Evolutionary conservation across 345 rosid species (phyloP).

Genomic region (Punica granatum): DNA sequence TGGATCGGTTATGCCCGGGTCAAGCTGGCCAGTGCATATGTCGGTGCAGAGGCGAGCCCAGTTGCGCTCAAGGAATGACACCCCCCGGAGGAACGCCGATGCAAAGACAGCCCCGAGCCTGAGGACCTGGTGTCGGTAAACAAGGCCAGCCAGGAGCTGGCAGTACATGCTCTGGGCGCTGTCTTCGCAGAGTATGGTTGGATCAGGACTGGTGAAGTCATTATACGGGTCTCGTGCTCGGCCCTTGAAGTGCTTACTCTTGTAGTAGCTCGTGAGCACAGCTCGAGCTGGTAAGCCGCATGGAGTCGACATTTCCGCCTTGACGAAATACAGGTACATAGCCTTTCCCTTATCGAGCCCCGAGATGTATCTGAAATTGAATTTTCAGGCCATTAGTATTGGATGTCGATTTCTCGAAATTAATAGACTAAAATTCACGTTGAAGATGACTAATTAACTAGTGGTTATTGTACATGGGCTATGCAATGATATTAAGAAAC

Average conservation of each 20-base stretch:
- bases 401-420: too few relatives aligned
- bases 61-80: conserved; percentile 52
- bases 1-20: conserved; percentile 34
- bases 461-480: not conserved
- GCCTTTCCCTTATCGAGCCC: conserved; percentile 69
- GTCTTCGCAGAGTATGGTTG: conserved; percentile 49
- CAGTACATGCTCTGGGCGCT: conserved; percentile 69
- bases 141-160: conserved; percentile 53
- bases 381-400: not conserved
- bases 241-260: conserved; percentile 56
- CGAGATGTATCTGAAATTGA: conserved; percentile 30
- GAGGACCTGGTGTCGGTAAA: conserved; percentile 43
- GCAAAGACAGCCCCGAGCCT: conserved; percentile 65
- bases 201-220: conserved; percentile 51
- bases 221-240: conserved; percentile 40
- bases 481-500: not conserved
- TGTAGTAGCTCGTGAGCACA: conserved; percentile 66
- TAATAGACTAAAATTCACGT: too few relatives aligned
- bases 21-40: conserved; percentile 37
- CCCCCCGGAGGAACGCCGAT: conserved; percentile 47
- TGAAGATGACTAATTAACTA: too few relatives aligned
- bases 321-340: conserved; percentile 55
- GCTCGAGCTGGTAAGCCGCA: conserved; percentile 56
- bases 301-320: conserved; percentile 56
- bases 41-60: conserved; percentile 47